Evolutionary conservation across 2,329 filamentous ascomycete species (phyloP).

Genomic region (Fusarium sp.): DNA sequence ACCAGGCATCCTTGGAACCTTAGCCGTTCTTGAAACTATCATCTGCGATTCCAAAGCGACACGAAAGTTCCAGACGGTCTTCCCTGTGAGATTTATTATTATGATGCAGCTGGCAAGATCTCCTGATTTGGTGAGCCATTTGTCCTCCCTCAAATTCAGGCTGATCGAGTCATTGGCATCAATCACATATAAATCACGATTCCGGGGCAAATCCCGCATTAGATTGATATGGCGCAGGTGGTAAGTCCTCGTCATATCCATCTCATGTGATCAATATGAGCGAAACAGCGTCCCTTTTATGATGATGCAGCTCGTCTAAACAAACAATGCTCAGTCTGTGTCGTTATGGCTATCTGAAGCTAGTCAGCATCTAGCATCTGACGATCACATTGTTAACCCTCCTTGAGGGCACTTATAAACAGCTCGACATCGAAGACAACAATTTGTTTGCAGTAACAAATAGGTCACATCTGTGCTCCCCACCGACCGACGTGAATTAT

Average conservation of each 20-base stretch:
- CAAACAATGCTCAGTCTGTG: neutral
- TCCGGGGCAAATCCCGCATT: neutral
- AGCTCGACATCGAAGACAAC: neutral
- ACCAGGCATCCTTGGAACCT: neutral
- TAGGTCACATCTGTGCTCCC: neutral
- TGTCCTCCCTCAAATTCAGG: neutral
- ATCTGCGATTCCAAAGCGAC: neutral
- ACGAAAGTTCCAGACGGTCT: neutral
- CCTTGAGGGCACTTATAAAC: neutral
- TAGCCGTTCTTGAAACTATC: neutral
- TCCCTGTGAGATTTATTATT: neutral
- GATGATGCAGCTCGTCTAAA: neutral
- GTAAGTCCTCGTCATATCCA: neutral
- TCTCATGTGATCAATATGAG: neutral
- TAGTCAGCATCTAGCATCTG: too few species aligned
- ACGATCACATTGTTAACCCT: neutral
- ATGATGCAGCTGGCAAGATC: slow-evolving; percentile 6
- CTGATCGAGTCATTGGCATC: neutral
- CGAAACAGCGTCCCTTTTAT: neutral
- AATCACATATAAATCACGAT: neutral
- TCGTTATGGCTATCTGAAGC: too few species aligned
- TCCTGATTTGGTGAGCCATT: slow-evolving; percentile 2
- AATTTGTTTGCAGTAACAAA: neutral
- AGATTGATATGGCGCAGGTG: neutral
- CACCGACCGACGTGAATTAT: neutral